phyloP scores from a whole-genome alignment of 163 green algal species.

The Scenedesmus sp. region DNA sequence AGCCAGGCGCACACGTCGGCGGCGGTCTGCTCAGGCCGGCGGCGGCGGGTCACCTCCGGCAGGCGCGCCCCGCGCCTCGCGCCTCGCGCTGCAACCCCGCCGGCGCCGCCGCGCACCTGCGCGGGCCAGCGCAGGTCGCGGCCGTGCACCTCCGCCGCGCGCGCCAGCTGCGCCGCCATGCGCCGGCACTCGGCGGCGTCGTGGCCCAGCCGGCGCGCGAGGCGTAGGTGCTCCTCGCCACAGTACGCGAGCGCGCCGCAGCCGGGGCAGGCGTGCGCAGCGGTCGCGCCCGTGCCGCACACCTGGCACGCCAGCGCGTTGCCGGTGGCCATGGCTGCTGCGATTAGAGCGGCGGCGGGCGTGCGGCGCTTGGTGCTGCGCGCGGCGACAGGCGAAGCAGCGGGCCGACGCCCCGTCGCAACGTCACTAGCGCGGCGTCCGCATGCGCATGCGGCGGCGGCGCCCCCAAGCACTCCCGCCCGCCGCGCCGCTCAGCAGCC shows the following conservation, averaged over 20 bases:
- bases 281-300: conserved; percentile 20
- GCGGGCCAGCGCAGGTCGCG: conserved; percentile 1
- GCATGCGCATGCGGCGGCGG: no score
- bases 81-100: no score
- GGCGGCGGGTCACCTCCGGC: no score
- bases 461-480: no score
- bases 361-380: no score
- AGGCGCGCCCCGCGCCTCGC: no score
- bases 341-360: no score
- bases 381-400: no score
- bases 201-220: conserved; percentile 12
- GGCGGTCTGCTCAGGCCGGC: background rate
- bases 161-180: conserved; percentile 45
- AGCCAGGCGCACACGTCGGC: conserved; percentile 13
- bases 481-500: no score
- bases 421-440: no score
- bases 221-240: conserved; percentile 36
- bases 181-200: conserved; percentile 49
- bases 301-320: conserved; percentile 48
- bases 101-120: conserved; percentile 1
- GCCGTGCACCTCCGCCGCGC: conserved; percentile 4
- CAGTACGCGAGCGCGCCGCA: conserved; percentile 52
- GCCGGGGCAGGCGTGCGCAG: conserved; percentile 28
- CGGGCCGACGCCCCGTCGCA: no score
- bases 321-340: no score